Evolutionary conservation across 768 basidiomycete genomes (phyloP), one percentile per base, ranked within the genome.

Genomic region (Pulveroboletus sp.): DNA sequence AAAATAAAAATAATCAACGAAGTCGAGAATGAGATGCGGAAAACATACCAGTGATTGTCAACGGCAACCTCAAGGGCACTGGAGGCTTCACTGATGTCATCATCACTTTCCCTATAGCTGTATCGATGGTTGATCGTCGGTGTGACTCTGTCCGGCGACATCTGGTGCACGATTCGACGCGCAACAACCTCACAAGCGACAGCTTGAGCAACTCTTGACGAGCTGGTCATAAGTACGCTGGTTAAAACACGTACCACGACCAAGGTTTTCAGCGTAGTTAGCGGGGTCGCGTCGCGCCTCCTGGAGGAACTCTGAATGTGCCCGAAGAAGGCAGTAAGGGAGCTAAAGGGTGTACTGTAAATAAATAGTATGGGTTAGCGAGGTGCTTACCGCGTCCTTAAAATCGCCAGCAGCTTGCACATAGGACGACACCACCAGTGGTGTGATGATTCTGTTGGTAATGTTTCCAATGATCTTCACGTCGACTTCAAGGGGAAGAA

Each of bases 41-140:
- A 49, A 39, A 47, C 62, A 35, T 56, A 92, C 90, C 92, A 91
- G 58, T 92, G 82, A 47, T 89, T 81, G 66, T 97, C 94, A 53
- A 95, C 89, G n/a, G 94, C 93, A 66, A 85, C 72, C 65, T 97
- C 94, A 38, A 96, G 72, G 8, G 87, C 85, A 59, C 87, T 91
- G 5, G 81, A 73, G 57, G 83, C 77, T 38, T 83, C 85, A 51
- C 87, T 89, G 40, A 73, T 68, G 49, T 89, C 89, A 0, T 88
- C 92, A 61, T 95, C 89, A 32, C 73, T 62, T 62, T 90, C 83
- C 36, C 72, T 69, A 60, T 88, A 83, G 50, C 77, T 76, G 68
- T 82, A 93, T 4, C 94, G 79, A 2, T 80, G 84, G 11, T 86
- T 84, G 83, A 96, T 85, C 51, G 93, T 80, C 5, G 73, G 67